These are phyloP conservation scores for Acidomyces sp. DNA, from an alignment of 495 filamentous ascomycete species.

Conservation along the genomic window DNA sequence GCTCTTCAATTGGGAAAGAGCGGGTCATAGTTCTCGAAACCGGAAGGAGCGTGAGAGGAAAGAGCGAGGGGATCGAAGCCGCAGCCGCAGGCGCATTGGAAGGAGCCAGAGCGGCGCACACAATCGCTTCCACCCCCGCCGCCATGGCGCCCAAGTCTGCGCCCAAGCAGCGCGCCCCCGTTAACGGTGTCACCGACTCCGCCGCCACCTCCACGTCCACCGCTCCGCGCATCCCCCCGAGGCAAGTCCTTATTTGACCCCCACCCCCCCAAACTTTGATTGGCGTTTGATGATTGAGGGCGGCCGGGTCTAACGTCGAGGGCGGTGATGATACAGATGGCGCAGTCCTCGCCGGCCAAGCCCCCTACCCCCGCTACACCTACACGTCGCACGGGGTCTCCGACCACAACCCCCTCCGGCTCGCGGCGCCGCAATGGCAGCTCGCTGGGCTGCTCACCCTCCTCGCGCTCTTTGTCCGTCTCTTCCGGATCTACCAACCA, in stretches of 20 bases:
- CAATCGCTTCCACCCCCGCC: constrained; percentile 1
- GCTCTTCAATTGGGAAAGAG: too few relatives aligned
- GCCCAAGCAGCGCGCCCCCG: background rate
- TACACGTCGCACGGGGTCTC: constrained; percentile 50
- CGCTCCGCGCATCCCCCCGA: too few relatives aligned
- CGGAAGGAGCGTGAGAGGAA: too few relatives aligned
- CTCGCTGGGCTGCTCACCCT: constrained; percentile 58
- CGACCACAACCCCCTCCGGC: constrained; percentile 51
- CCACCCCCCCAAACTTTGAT: too few relatives aligned
- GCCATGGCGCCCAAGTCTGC: constrained; percentile 7
- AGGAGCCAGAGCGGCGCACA: too few relatives aligned
- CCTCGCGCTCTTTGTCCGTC: constrained; percentile 62
- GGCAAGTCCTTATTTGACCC: too few relatives aligned
- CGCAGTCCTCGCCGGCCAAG: constrained; percentile 8
- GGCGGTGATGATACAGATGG: too few relatives aligned
- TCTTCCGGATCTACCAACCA: constrained; percentile 94
- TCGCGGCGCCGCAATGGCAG: constrained; percentile 72
- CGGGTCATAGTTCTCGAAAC: too few relatives aligned
- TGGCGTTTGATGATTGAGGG: too few relatives aligned
- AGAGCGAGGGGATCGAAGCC: too few relatives aligned
- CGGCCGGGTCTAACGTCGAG: too few relatives aligned
- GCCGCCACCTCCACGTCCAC: background rate
- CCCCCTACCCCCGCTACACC: constrained; percentile 26
- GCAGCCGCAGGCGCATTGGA: too few relatives aligned
- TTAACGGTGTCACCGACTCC: background rate